phyloP scores from a whole-genome alignment of 2,329 filamentous ascomycete species.

The Fusarium drepaniforme region DNA sequence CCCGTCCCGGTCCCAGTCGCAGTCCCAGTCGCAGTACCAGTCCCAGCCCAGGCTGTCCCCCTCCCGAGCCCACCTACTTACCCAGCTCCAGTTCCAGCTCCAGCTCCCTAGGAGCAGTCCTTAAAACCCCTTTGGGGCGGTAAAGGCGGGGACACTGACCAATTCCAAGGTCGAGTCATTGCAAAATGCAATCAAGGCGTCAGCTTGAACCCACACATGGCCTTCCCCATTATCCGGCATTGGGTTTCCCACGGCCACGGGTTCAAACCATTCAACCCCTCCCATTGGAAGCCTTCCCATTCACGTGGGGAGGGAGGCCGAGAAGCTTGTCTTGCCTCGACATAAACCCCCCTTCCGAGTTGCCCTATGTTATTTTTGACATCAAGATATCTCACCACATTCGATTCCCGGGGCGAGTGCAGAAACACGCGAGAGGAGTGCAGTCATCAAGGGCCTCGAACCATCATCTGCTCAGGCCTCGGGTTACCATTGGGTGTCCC shows the following conservation, averaged over 20 bases:
- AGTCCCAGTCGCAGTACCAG: constrained; percentile 34
- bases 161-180: constrained; percentile 39
- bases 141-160: constrained; percentile 44
- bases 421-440: constrained; percentile 31
- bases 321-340: constrained; percentile 40
- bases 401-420: constrained; percentile 25
- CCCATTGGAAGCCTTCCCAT: constrained; percentile 41
- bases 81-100: constrained; percentile 35
- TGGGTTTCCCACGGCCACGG: constrained; percentile 40
- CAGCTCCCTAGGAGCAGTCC: constrained; percentile 27
- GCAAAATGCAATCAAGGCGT: constrained; percentile 44
- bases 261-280: constrained; percentile 35
- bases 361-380: constrained; percentile 37
- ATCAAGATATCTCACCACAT: constrained; percentile 30
- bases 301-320: constrained; percentile 41
- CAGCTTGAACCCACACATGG: constrained; percentile 45
- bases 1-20: constrained; percentile 33
- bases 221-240: constrained; percentile 40
- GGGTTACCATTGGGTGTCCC: constrained; percentile 39
- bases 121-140: constrained; percentile 38
- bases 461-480: constrained; percentile 36
- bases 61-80: constrained; percentile 37
- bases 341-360: constrained; percentile 24
- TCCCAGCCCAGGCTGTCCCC: constrained; percentile 30
- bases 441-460: constrained; percentile 42